Evolutionary conservation across 208 protist genomes (phyloP).

Genomic region (Blechomonas ayalai): DNA sequence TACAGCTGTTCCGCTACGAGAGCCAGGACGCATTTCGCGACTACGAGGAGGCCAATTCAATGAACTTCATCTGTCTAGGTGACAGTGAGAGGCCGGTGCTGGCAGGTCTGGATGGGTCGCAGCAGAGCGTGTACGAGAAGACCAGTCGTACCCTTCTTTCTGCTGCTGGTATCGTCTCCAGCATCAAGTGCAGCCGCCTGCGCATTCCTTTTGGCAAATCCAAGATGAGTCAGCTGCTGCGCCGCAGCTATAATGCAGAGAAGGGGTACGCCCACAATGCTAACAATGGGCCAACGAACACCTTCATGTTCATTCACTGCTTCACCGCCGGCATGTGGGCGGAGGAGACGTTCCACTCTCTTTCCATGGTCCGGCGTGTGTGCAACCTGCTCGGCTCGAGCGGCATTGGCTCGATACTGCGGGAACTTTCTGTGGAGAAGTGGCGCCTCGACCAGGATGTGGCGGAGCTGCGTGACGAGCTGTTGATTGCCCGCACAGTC

Average conservation of each 20-base stretch:
- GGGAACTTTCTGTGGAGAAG: constrained; percentile 85
- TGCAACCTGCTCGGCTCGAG: constrained; percentile 73
- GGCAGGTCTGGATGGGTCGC: constrained; percentile 66
- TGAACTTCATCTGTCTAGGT: constrained; percentile 75
- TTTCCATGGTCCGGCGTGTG: constrained; percentile 80
- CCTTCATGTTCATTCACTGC: constrained; percentile 75
- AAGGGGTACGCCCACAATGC: constrained; percentile 68
- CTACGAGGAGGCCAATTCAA: constrained; percentile 78
- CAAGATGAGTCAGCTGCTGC: constrained; percentile 84
- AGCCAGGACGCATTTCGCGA: constrained; percentile 45
- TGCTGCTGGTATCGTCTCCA: constrained; percentile 76
- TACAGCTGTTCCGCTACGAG: constrained; percentile 81
- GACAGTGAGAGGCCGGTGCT: constrained; percentile 84
- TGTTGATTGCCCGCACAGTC: constrained; percentile 70
- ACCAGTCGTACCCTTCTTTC: constrained; percentile 68
- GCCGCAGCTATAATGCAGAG: constrained; percentile 86
- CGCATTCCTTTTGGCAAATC: constrained; percentile 91
- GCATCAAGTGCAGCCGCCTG: constrained; percentile 87
- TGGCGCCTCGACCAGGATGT: constrained; percentile 90
- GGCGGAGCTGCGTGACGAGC: constrained; percentile 81
- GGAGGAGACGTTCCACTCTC: constrained; percentile 82
- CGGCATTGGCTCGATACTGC: constrained; percentile 75
- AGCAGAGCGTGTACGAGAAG: constrained; percentile 69
- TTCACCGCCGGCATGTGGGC: constrained; percentile 75
- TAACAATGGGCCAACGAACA: constrained; percentile 69